phyloP scores from a whole-genome alignment of 371 early-diverging fungal species.

The Actinomucor elegans region DNA sequence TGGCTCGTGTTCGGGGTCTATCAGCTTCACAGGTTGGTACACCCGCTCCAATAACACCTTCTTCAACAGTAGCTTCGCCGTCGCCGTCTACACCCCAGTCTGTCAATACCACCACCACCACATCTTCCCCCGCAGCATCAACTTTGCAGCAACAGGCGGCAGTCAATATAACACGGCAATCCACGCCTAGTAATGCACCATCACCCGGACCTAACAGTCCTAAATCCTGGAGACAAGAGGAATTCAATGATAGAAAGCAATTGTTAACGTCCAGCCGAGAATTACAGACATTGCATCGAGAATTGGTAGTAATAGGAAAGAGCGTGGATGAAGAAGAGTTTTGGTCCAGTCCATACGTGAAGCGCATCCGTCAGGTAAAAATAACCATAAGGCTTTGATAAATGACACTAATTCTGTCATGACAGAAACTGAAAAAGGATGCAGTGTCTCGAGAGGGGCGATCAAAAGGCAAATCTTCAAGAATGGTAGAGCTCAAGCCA shows the following conservation, averaged over 20 bases:
- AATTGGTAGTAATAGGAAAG: slow-evolving; percentile 73
- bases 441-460: slow-evolving; percentile 68
- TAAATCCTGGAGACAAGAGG: slow-evolving; percentile 42
- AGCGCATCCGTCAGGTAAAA: slow-evolving; percentile 37
- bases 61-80: slow-evolving; percentile 6
- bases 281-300: slow-evolving; percentile 71
- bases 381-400: not conserved
- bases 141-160: slow-evolving; percentile 9
- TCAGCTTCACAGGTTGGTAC: slow-evolving; percentile 5
- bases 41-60: slow-evolving; percentile 22
- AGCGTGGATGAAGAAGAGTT: slow-evolving; percentile 88
- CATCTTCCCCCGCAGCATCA: not conserved
- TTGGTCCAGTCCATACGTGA: slow-evolving; percentile 81
- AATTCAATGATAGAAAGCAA: slow-evolving; percentile 60
- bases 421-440: slow-evolving; percentile 69
- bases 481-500: slow-evolving; percentile 78
- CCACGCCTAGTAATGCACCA: not conserved
- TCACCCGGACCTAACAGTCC: slow-evolving; percentile 23
- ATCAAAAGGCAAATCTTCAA: slow-evolving; percentile 84
- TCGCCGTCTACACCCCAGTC: slow-evolving; percentile 8
- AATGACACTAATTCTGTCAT: not conserved
- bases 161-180: not conserved
- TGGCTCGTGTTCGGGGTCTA: slow-evolving; percentile 41
- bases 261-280: slow-evolving; percentile 70
- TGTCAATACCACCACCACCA: not conserved